Percentiles rank a stretch among this genome's conserved stretches.
These are phyloP conservation scores for Umbelopsis sp. DNA, from an alignment of 192 early-diverging fungal species.

Conservation along the genomic window DNA sequence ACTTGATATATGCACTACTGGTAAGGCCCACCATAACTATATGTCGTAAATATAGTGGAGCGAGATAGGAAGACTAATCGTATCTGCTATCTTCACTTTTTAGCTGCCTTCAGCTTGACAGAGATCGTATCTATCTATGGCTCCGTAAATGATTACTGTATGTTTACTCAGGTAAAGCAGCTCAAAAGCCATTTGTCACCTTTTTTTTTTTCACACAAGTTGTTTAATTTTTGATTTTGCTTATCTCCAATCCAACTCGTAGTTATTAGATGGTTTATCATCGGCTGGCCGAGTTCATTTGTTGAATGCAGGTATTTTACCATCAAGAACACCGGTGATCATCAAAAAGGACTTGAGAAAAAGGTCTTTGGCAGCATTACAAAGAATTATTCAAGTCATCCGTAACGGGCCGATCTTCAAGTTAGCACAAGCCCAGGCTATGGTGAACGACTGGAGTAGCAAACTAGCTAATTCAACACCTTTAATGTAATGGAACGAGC, in stretches of 20 bases:
- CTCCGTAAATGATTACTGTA: conserved; percentile 1
- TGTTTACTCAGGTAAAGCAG: conserved; percentile 7
- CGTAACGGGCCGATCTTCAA: conserved; percentile 6
- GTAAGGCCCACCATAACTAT: too few species aligned
- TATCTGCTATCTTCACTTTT: too few species aligned
- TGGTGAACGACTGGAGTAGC: not conserved
- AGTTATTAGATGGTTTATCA: not conserved
- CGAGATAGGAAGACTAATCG: too few species aligned
- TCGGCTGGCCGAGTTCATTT: not conserved
- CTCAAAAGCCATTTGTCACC: not conserved
- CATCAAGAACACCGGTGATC: not conserved
- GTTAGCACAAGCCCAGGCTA: not conserved
- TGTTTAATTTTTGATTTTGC: too few species aligned
- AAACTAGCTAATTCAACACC: not conserved
- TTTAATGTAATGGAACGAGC: too few species aligned
- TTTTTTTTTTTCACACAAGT: not conserved
- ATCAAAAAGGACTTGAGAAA: not conserved
- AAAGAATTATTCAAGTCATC: conserved; percentile 4
- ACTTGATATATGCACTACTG: conserved; percentile 9
- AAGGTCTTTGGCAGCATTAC: not conserved
- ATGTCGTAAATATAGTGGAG: too few species aligned
- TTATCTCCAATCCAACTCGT: too few species aligned
- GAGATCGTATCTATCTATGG: conserved; percentile 16
- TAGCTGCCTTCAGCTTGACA: conserved; percentile 12
- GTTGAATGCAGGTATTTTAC: not conserved